These are phyloP conservation scores for Stephania japonica DNA, from an alignment of 164 flowering plant genomes.

Conservation along the genomic window DNA sequence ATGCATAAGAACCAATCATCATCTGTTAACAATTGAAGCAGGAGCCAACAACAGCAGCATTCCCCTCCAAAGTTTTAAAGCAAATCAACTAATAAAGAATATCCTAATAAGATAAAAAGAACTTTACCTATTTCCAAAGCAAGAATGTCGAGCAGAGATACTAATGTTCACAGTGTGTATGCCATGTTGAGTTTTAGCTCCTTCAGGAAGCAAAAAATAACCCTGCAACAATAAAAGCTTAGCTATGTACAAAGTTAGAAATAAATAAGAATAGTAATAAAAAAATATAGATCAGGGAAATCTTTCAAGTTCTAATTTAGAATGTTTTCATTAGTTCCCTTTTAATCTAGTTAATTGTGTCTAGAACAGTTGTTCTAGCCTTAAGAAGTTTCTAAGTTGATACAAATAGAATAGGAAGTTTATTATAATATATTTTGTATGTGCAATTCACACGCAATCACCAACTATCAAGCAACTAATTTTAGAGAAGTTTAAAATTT, in stretches of 20 bases:
- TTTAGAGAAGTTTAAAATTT: too few species aligned
- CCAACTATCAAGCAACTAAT: too few species aligned
- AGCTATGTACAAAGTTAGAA: constrained; percentile 6
- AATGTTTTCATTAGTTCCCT: too few species aligned
- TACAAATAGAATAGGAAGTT: too few species aligned
- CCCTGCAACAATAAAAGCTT: constrained; percentile 42
- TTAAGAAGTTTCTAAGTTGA: too few species aligned
- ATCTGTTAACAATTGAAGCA: not conserved
- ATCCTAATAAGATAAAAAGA: constrained; percentile 7
- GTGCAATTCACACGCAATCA: too few species aligned
- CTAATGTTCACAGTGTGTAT: constrained; percentile 72
- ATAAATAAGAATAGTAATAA: not conserved
- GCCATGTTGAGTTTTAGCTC: constrained; percentile 64
- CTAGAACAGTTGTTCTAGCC: too few species aligned
- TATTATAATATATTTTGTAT: too few species aligned
- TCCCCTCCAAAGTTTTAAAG: not conserved
- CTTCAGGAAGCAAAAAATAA: constrained; percentile 84
- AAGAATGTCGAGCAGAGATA: constrained; percentile 82
- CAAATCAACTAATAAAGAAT: not conserved
- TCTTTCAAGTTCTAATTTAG: too few species aligned
- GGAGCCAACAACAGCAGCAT: not conserved
- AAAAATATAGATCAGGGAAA: not conserved
- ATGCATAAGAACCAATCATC: not conserved
- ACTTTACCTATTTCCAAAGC: constrained; percentile 91
- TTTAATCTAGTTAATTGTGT: too few species aligned